Evolutionary conservation across 805 yeast species (phyloP), one percentile per base, ranked within the genome.

Genomic region (Zygosaccharomyces lentus): DNA sequence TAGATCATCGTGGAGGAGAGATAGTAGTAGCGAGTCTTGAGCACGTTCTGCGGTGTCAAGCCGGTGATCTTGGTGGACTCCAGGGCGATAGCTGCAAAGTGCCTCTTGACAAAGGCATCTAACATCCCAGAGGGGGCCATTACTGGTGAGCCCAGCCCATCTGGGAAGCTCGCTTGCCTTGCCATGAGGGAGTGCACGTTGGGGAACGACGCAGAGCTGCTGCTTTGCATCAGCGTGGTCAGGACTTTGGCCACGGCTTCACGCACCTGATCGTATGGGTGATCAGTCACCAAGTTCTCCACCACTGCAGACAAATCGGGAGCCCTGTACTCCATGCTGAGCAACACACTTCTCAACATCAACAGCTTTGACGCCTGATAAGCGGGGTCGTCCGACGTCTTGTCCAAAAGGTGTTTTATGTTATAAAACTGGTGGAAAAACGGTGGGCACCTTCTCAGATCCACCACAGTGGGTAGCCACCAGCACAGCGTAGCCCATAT

Each of bases 401-500:
- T 61, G 45, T 76, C 77, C 13, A 81, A 49, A 10, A 63, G 42
- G 13, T 50, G 58, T 2, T 71, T 64, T 43, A 82, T 73, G 24
- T 73, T 64, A 15, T 75, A 62, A 12, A 85, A 66, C 7, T 68
- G 65, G 25, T 68, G 59, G 17, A 73, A 64, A 2, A 84, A 61
- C 9, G 73, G 71, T 10, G 82, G 81, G 45, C 78, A 74, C 47
- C 96, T 74, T 59, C 96, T 76, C 40, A 73, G 53, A 61, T 87
- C 95, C 31, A 80, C 70, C 53, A 78, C 82, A 0, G 79, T 64
- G 0, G 88, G 84, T 1, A 80, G 58, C 85, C 88, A 84, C 83
- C 87, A 82, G 3, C 83, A 71, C 41, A 87, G 76, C 0, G 87
- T 75, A 29, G 73, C 72, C 97, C 97, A 93, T 34, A 85, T 79